Evolutionary conservation across 2,329 filamentous ascomycete species (phyloP), one percentile per base, ranked within the genome.

Genomic region (Boeremia exigua): DNA sequence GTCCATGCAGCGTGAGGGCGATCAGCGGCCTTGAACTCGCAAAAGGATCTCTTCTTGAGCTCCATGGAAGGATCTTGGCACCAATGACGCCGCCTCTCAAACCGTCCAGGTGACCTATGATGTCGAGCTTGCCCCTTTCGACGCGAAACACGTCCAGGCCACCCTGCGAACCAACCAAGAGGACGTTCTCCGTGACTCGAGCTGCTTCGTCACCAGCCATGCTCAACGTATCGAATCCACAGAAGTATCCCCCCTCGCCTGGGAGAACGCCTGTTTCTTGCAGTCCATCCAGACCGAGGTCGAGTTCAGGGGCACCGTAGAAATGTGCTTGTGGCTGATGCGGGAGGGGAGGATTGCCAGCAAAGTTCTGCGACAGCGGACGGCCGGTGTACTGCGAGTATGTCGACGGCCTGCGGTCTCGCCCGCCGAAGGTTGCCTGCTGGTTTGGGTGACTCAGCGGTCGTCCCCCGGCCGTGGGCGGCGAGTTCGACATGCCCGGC

Each of bases 31-130:
- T 86, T 15, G 85, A 76, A 12, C 81, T 78, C 8, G 81, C 77
- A 30, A 82, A 71, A 0, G 79, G 79, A 49, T 88, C 84, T 46
- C 79, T 78, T 7, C 79, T 74, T 25, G 82, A 76, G 15, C 81
- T 84, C 84, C 88, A 91, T 1, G 90, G 88, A 44, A 97, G 76
- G 23, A 97, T 86, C 75, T 94, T 96, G 50, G 93, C 93, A 61
- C 89, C 84, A 60, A 92, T 81, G 1, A 97, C 90, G 19, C 87
- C 87, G 36, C 94, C 94, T 65, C 88, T 86, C 27, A 97, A 80
- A 4, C 91, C 91, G 68, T 89, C 88, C 43, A 97, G 78, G 52
- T 86, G 86, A 17, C 88, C 88, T 28, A 92, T 78, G 19, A 85
- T 82, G 51, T 91, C 88, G 49, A 91, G 75, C 44, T 89, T 89